Evolutionary conservation across 1,284 basidiomycete genomes (phyloP).

Genomic region (Stereum hirsutum): DNA sequence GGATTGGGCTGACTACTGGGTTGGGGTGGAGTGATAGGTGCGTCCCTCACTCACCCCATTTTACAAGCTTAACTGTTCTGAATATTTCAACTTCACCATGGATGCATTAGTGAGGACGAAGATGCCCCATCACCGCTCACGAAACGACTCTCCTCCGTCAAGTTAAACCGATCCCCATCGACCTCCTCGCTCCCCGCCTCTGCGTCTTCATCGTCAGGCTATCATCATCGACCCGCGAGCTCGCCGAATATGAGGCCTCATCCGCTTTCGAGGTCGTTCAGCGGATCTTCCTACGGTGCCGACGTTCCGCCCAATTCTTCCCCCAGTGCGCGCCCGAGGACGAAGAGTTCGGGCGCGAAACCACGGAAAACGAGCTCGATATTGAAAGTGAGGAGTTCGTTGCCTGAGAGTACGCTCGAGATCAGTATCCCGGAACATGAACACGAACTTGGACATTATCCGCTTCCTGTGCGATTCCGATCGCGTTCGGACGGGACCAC

Average conservation of each 20-base stretch:
- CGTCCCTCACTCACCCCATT: constrained; percentile 11
- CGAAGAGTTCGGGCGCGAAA: constrained; percentile 3
- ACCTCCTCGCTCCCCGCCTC: constrained; percentile 16
- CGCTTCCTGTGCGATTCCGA: too few species aligned
- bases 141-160: constrained; percentile 47
- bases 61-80: constrained; percentile 5
- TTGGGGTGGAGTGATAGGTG: constrained; percentile 79
- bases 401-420: too few species aligned
- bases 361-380: too few species aligned
- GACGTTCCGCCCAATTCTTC: constrained; percentile 15
- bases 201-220: constrained; percentile 23
- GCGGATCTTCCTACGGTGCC: constrained; percentile 20
- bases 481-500: too few species aligned
- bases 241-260: constrained; percentile 3
- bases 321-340: constrained; percentile 1
- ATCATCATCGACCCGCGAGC: constrained; percentile 20
- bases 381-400: too few species aligned
- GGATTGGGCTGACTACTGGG: constrained; percentile 72
- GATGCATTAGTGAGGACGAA: constrained; percentile 58
- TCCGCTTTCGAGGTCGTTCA: constrained; percentile 8
- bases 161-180: constrained; percentile 34
- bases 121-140: constrained; percentile 70
- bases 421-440: too few species aligned
- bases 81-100: neutral
- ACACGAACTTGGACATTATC: too few species aligned